Evolutionary conservation across 73 alveolate genomes (phyloP).

Genomic region (Symbiodinium pilosum): DNA sequence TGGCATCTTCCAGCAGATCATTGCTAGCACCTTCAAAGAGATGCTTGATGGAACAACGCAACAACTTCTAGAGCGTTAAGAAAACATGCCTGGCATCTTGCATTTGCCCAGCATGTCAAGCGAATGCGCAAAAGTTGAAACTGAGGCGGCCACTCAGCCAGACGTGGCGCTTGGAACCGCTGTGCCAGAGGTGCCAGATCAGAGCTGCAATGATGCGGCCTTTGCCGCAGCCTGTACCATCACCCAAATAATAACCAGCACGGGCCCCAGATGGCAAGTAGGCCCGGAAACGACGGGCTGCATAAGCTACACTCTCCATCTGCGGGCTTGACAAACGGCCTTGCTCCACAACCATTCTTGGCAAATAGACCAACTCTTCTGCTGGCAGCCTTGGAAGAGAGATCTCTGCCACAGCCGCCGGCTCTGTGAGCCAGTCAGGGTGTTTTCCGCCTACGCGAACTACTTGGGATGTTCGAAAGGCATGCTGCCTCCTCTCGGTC

Average conservation of each 20-base stretch:
- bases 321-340: slow-evolving; percentile 39
- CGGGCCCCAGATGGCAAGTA: slow-evolving; percentile 83
- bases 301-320: slow-evolving; percentile 92
- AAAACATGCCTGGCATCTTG: too few relatives aligned
- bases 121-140: neutral
- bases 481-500: slow-evolving; percentile 26
- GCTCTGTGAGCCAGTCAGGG: slow-evolving; percentile 94
- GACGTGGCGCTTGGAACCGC: slow-evolving; percentile 85
- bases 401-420: slow-evolving; percentile 87
- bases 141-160: slow-evolving; percentile 53
- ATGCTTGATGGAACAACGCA: too few relatives aligned
- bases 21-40: slow-evolving; percentile 60
- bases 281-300: slow-evolving; percentile 65
- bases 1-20: slow-evolving; percentile 78
- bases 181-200: slow-evolving; percentile 89
- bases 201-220: slow-evolving; percentile 86
- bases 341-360: slow-evolving; percentile 41
- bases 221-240: slow-evolving; percentile 91
- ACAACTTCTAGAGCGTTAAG: too few relatives aligned
- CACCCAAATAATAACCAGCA: slow-evolving; percentile 89
- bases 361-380: slow-evolving; percentile 27
- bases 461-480: slow-evolving; percentile 45
- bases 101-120: too few relatives aligned
- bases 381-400: slow-evolving; percentile 44
- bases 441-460: slow-evolving; percentile 67